Evolutionary conservation across 768 basidiomycete genomes (phyloP).

Genomic region (Rhizopogon vesiculosus): DNA sequence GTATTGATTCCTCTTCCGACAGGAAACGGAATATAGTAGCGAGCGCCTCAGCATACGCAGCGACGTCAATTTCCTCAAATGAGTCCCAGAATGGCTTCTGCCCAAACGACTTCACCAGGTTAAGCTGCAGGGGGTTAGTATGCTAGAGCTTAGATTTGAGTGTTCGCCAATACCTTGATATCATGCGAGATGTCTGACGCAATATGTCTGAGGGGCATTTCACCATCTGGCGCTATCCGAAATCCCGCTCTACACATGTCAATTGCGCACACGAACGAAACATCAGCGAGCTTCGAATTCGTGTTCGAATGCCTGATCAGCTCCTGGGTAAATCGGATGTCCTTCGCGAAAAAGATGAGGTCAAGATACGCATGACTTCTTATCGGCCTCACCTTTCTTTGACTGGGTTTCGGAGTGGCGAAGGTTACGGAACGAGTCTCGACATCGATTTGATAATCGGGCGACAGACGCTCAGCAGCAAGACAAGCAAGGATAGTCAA

Average conservation of each 20-base stretch:
- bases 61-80: slow-evolving; percentile 68
- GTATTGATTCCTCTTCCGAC: slow-evolving; percentile 53
- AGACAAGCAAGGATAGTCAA: slow-evolving; percentile 70
- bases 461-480: slow-evolving; percentile 66
- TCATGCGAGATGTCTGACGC: slow-evolving; percentile 76
- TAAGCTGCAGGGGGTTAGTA: slow-evolving; percentile 3
- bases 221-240: slow-evolving; percentile 50
- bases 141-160: slow-evolving; percentile 13
- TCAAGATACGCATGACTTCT: not conserved
- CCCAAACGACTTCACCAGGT: slow-evolving; percentile 21
- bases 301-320: slow-evolving; percentile 53
- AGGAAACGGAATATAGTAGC: slow-evolving; percentile 70
- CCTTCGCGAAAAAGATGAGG: slow-evolving; percentile 22
- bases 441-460: slow-evolving; percentile 45
- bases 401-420: slow-evolving; percentile 23
- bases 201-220: slow-evolving; percentile 58
- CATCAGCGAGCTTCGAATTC: slow-evolving; percentile 56
- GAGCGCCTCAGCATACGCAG: slow-evolving; percentile 69
- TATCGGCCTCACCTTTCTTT: slow-evolving; percentile 22
- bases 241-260: slow-evolving; percentile 71
- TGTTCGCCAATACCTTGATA: slow-evolving; percentile 49
- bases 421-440: slow-evolving; percentile 28
- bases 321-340: slow-evolving; percentile 56
- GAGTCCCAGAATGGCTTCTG: slow-evolving; percentile 71
- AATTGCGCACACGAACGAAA: slow-evolving; percentile 66